Evolutionary conservation across 1,284 basidiomycete genomes (phyloP), one percentile per base, ranked within the genome.

Genomic region (Fereydounia khargensis): DNA sequence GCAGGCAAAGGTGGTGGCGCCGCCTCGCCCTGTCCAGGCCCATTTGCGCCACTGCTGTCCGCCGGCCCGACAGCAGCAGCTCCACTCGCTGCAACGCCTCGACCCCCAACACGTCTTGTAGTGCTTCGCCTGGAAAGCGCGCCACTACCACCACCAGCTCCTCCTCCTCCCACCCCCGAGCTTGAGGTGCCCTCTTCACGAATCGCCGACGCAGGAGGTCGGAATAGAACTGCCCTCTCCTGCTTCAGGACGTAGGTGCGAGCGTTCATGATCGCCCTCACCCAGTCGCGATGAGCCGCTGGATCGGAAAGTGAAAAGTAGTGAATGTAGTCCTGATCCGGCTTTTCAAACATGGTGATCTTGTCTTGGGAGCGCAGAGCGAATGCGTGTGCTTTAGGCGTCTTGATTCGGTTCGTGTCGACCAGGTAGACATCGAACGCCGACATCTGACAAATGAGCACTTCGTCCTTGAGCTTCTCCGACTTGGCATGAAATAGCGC

Each of bases 381-480:
- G 30, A 76, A 76, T 0, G 62, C 59, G 32, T 64, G 60, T 17
- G 57, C 54, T 24, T 73, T 73, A 19, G 70, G 70, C 39, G 59
- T 44, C 46, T 67, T 63, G 36, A 60, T 21, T n/a, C 49, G 47
- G 7, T 40, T 35, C 13, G 48, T 36, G 37, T 70, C 67, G 6
- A 68, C 63, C 11, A 74, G 50, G 25, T 73, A 76, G 33, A 73
- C 41, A 41, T 76, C 73, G 18, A 66, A 63, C 8, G 51, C 55
- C 27, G 69, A 62, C 42, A 76, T 56, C 25, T 65, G 47, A 33
- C 68, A 71, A 30, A 74, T 52, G 27, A 51, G 33, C 19, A 28
- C 50, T 38, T 70, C 70, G 32, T 73, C 65, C 43, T 71, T 73
- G 43, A 72, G 70, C 48, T 66, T 74, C 19, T 73, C 72, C 20